Conservation (phyloP, 75 land plant species). For the Picea glauca region DNA sequence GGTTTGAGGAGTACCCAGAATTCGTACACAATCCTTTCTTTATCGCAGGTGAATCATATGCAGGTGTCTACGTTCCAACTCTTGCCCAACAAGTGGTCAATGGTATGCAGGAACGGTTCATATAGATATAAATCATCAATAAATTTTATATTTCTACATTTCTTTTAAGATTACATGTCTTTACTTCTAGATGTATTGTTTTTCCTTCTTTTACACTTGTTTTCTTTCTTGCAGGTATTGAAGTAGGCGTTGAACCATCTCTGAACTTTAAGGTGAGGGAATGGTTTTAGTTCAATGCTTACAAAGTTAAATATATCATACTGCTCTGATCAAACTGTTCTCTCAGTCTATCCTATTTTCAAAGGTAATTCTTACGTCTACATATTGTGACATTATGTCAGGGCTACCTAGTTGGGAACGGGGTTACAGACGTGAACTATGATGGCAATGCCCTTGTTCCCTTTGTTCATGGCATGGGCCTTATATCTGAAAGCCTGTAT, state of each 20-base stretch:
- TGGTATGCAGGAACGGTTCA: slow-evolving; percentile 33
- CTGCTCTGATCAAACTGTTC: no score
- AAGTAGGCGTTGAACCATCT: slow-evolving; percentile 50
- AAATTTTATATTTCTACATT: background rate
- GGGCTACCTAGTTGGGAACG: slow-evolving; percentile 98
- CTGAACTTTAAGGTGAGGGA: slow-evolving; percentile 70
- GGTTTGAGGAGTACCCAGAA: slow-evolving; percentile 77
- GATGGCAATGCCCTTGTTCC: slow-evolving; percentile 93
- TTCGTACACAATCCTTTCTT: slow-evolving; percentile 61
- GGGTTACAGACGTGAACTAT: slow-evolving; percentile 60
- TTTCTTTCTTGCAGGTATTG: slow-evolving; percentile 48
- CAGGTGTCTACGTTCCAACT: slow-evolving; percentile 88
- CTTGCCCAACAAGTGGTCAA: slow-evolving; percentile 57
- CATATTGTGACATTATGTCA: slow-evolving; percentile 14
- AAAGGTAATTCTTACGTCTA: no score
- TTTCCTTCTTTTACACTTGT: background rate
- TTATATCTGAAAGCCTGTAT: slow-evolving; percentile 54
- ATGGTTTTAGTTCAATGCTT: no score
- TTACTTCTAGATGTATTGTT: background rate
- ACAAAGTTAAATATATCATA: no score
- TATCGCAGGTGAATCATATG: slow-evolving; percentile 87
- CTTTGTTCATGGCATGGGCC: slow-evolving; percentile 94
- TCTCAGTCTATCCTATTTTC: no score
- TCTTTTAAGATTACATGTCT: background rate
- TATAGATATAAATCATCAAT: no score